These are phyloP conservation scores for Penicillium diatomitis DNA, from an alignment of 495 filamentous ascomycete species.

Conservation along the genomic window DNA sequence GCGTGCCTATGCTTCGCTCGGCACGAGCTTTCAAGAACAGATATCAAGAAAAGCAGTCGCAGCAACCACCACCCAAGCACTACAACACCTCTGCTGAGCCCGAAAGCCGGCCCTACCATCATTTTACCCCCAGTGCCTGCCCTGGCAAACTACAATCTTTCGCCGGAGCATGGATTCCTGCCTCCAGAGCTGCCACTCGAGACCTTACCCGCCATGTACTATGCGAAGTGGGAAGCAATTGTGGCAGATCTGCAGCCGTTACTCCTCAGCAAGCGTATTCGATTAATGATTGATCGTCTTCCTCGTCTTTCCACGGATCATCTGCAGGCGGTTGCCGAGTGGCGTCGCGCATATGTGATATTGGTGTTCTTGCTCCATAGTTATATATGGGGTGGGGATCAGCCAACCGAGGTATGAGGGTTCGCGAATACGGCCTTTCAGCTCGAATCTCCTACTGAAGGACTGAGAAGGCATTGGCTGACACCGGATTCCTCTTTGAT, in stretches of 20 bases:
- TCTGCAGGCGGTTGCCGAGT: conserved; percentile 75
- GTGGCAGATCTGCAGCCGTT: conserved; percentile 77
- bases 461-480: too few relatives aligned
- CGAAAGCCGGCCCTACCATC: too few relatives aligned
- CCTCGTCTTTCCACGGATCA: conserved; percentile 73
- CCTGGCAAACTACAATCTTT: conserved; percentile 79
- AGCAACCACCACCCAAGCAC: too few relatives aligned
- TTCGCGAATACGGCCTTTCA: background rate
- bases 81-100: too few relatives aligned
- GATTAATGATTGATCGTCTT: conserved; percentile 64
- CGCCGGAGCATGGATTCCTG: conserved; percentile 79
- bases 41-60: too few relatives aligned
- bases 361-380: conserved; percentile 83
- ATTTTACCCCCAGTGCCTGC: conserved; percentile 83
- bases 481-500: too few relatives aligned
- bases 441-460: background rate
- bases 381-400: conserved; percentile 91
- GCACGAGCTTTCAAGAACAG: too few relatives aligned
- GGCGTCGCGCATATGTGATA: conserved; percentile 82
- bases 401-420: conserved; percentile 57
- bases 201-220: conserved; percentile 76
- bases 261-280: conserved; percentile 71
- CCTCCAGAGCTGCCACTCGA: conserved; percentile 72
- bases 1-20: background rate
- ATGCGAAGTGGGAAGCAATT: conserved; percentile 84